phyloP scores from a whole-genome alignment of 768 basidiomycete genomes.

The Calocybe gangraenosa region DNA sequence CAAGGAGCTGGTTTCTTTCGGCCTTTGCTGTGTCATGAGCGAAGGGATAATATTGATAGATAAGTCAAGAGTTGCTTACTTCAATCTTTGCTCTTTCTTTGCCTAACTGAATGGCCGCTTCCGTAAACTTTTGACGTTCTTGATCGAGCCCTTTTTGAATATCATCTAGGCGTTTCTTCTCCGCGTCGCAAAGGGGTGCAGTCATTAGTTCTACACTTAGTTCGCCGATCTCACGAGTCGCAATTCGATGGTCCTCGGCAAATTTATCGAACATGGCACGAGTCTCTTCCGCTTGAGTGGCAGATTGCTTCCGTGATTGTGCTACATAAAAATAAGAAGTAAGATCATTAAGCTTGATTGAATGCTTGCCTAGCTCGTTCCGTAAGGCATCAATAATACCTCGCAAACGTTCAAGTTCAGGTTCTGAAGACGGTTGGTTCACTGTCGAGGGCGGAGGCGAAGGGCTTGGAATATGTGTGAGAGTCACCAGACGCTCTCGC shows the following conservation, averaged over 20 bases:
- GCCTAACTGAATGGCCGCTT: conserved; percentile 58
- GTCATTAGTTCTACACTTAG: conserved; percentile 51
- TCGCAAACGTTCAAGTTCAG: conserved; percentile 48
- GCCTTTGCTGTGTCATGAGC: conserved; percentile 33
- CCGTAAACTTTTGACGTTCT: conserved; percentile 61
- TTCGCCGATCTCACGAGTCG: conserved; percentile 32
- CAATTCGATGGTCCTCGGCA: conserved; percentile 37
- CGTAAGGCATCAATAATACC: conserved; percentile 46
- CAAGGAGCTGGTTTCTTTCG: conserved; percentile 54
- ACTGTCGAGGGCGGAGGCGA: conserved; percentile 13
- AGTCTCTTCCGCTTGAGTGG: conserved; percentile 37
- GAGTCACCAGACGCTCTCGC: conserved; percentile 28
- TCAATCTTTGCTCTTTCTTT: conserved; percentile 64
- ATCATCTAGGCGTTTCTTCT: conserved; percentile 48
- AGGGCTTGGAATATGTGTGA: conserved; percentile 23
- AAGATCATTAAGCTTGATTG: not conserved
- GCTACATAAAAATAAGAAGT: conserved; percentile 5
- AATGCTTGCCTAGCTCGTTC: conserved; percentile 51
- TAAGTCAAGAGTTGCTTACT: conserved; percentile 31
- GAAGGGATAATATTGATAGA: not conserved
- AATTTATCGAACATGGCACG: conserved; percentile 56
- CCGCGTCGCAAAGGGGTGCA: conserved; percentile 48
- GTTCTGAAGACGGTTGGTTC: conserved; percentile 24
- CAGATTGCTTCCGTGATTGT: conserved; percentile 31
- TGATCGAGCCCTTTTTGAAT: conserved; percentile 56